Percentiles rank a stretch among this genome's conserved stretches.
phyloP scores from a whole-genome alignment of 2,329 filamentous ascomycete species.

The Bretziella fagacearum region DNA sequence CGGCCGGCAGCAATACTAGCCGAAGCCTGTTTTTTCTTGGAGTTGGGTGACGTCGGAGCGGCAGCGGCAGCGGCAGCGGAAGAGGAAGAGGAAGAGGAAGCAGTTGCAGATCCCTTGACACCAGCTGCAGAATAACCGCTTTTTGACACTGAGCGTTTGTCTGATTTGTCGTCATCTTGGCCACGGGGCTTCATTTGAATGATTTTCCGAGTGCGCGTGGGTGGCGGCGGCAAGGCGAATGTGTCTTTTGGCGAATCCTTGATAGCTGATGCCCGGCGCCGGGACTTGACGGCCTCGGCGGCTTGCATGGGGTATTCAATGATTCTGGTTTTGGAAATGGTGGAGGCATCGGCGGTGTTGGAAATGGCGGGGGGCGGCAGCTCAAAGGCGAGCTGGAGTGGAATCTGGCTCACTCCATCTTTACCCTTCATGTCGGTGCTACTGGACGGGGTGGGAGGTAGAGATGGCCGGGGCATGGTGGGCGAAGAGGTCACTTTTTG shows the following conservation, averaged over 20 bases:
- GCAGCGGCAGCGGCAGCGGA: slow-evolving; percentile 5
- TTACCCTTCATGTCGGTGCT: slow-evolving; percentile 65
- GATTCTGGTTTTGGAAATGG: slow-evolving; percentile 15
- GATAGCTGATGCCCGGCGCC: slow-evolving; percentile 33
- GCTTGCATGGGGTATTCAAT: slow-evolving; percentile 30
- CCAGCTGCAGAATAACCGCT: no score
- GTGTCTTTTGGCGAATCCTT: slow-evolving; percentile 33
- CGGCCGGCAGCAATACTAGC: slow-evolving; percentile 71
- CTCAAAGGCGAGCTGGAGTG: slow-evolving; percentile 51
- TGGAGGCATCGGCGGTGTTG: slow-evolving; percentile 20
- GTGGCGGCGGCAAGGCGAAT: slow-evolving; percentile 78
- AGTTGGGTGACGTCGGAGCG: slow-evolving; percentile 16
- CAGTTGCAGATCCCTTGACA: slow-evolving; percentile 13
- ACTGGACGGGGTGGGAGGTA: slow-evolving; percentile 61
- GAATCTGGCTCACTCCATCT: slow-evolving; percentile 40
- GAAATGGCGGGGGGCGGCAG: slow-evolving; percentile 59
- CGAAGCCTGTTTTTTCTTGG: slow-evolving; percentile 62
- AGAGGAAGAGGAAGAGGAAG: slow-evolving; percentile 11
- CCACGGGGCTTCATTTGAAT: slow-evolving; percentile 81
- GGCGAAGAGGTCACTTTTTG: neutral
- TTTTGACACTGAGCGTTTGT: neutral
- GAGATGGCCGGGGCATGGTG: slow-evolving; percentile 45
- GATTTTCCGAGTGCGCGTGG: slow-evolving; percentile 83
- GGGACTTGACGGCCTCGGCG: slow-evolving; percentile 35
- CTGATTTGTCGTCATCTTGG: slow-evolving; percentile 24